phyloP scores from a whole-genome alignment of 257 asterid species.

The Fraxinus anomala region DNA sequence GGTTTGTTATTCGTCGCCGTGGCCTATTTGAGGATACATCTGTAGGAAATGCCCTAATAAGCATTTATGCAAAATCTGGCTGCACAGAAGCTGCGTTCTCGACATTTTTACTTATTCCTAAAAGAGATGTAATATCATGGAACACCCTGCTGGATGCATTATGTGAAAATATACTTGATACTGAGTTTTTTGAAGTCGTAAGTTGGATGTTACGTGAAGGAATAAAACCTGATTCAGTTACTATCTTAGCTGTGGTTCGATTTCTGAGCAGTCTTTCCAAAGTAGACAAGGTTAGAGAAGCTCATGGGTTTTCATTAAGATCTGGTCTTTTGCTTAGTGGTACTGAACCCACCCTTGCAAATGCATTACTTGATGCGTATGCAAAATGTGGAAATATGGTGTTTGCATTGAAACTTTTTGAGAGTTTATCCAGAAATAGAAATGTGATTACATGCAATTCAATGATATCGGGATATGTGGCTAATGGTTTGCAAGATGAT shows the following conservation, averaged over 20 bases:
- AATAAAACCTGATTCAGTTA: constrained; percentile 64
- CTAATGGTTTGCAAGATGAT: constrained; percentile 41
- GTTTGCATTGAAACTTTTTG: constrained; percentile 55
- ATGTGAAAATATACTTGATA: constrained; percentile 46
- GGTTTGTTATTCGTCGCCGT: constrained; percentile 52
- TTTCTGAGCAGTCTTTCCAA: constrained; percentile 43
- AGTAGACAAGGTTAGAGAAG: constrained; percentile 58
- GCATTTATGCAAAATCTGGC: constrained; percentile 66
- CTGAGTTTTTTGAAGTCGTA: constrained; percentile 49
- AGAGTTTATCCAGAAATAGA: constrained; percentile 48
- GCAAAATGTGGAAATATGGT: constrained; percentile 65
- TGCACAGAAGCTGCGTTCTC: constrained; percentile 46
- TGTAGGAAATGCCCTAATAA: constrained; percentile 67
- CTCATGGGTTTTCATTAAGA: constrained; percentile 68
- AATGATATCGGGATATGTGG: constrained; percentile 62
- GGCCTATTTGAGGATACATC: constrained; percentile 48
- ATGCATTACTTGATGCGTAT: constrained; percentile 78
- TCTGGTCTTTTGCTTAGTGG: constrained; percentile 37
- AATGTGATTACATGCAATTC: constrained; percentile 65
- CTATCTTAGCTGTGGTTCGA: constrained; percentile 53
- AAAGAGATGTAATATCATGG: constrained; percentile 76
- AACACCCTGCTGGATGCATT: constrained; percentile 73
- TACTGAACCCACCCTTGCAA: constrained; percentile 58
- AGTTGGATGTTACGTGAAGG: constrained; percentile 49
- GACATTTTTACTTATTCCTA: constrained; percentile 48